Evolutionary conservation across 306 rosid genomes (phyloP), one percentile per base, ranked within the genome.

Genomic region (Echinosophora koreensis): DNA sequence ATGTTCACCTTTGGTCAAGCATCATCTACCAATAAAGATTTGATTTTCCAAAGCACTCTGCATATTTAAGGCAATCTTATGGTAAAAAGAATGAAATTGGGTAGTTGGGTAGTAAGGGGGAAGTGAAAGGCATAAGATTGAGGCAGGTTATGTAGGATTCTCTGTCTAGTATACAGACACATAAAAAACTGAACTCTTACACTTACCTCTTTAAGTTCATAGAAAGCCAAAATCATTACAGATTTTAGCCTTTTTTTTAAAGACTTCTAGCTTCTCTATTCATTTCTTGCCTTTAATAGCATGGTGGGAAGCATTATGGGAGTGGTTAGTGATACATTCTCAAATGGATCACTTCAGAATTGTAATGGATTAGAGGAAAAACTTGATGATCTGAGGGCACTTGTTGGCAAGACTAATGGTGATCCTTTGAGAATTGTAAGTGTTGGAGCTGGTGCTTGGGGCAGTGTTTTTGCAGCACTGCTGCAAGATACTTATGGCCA

Each of bases 381-480:
- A 80, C 91, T 94, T 44, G 94, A 90, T 73, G 93, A 88, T 54
- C 89, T 94, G 1, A 84, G 97, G 5, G 63, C 73, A 4, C 87
- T 94, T 3, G 78, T 91, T 63, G 97, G 93, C 14, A 94, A 55
- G 22, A 66, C 7, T 16, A 64, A 89, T 16, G 84, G 87, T 37
- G 98, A 94, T 74, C 96, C 98, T 35, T 61, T 94, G n/a, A 86
- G 97, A 71, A 87, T 91, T 17, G 98, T 90, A 44, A 90, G 98
- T 41, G 93, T 94, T 12, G 97, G 94, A 50, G 97, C 98, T 2
- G 98, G 98, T 52, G 98, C 98, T 5, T 94, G 98, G 97, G 98
- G 98, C 1, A 94, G 98, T 83, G 96, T 92, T 3, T 92, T 94
- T 83, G 91, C 90, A 30, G 89, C 98, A 7, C 41, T 90, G 57